Base-by-base conservation (phyloP, 768 basidiomycete genomes). In the Mycena indigotica region DNA sequence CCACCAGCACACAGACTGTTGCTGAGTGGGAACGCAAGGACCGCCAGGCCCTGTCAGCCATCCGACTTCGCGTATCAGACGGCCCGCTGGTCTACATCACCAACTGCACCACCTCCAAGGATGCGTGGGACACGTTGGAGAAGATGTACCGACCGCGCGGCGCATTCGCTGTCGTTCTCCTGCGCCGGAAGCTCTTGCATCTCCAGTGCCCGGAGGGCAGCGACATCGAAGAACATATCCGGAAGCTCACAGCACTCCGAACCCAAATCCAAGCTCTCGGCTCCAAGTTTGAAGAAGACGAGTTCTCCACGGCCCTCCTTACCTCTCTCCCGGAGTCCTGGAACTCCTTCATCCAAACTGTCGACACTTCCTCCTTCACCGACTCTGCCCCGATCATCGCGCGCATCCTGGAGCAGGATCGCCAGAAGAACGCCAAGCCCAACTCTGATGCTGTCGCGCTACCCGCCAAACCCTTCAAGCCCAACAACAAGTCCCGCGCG, bases 311-410 rank as follows among this genome's bases (percentile, higher is more conserved):
- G 52, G 68, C 67, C 0, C 52, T 76, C 6, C 66, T 74, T 23
- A 70, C 68, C 4, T 72, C 67, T 16, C 63, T 76, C 1, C 73
- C 71, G 25, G 65, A 71, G 5, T 66, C 72, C 16, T 76, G 75
- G 75, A 65, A 73, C 50, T 10, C 57, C 0, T 75, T 73, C 49
- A 70, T 67, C 19, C 55, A 56, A 1, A 38, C 62, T 5, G 52
- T 68, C 15, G 65, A 70, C 45, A 28, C 60, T 54, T n/a, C 60
- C 25, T 64, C 60, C 4, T 44, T 68, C 19, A 49, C 62, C 24
- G 55, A 65, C 23, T 63, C 62, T 13, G 24, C 50, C 30, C 57
- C 62, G 40, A 40, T 70, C 30, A 66, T 70, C 28, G 64, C 67
- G 17, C 54, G 61, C 5, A 62, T 71, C n/a, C 59, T 71, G 10